These are phyloP conservation scores for Hibiscus syriacus DNA, from an alignment of 345 rosid genomes.

Conservation along the genomic window DNA sequence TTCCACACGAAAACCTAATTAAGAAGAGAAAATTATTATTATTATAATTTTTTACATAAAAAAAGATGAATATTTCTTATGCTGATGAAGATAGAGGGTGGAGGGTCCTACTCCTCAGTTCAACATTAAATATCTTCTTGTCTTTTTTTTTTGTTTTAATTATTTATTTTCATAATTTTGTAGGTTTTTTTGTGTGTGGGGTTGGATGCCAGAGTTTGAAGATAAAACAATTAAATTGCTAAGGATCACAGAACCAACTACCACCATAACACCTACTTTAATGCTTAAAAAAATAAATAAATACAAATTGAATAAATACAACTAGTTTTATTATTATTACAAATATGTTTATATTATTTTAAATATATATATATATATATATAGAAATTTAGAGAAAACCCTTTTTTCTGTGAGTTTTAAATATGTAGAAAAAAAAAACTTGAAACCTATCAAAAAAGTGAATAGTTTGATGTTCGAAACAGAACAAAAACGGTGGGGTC, in stretches of 20 bases:
- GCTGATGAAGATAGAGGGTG: slow-evolving; percentile 16
- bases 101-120: slow-evolving; percentile 28
- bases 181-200: slow-evolving; percentile 21
- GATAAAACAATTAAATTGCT: slow-evolving; percentile 56
- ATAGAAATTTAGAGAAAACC: no score
- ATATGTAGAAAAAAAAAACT: no score
- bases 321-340: not conserved
- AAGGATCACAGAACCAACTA: slow-evolving; percentile 41
- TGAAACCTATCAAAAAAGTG: not conserved
- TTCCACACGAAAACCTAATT: slow-evolving; percentile 36
- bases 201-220: slow-evolving; percentile 38
- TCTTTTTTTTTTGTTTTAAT: slow-evolving; percentile 20
- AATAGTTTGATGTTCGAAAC: not conserved
- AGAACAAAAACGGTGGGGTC: slow-evolving; percentile 9
- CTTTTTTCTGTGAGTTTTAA: no score
- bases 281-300: slow-evolving; percentile 11
- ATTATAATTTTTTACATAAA: slow-evolving; percentile 11
- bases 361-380: no score
- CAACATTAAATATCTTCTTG: slow-evolving; percentile 44
- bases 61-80: slow-evolving; percentile 21
- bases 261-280: slow-evolving; percentile 42
- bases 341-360: no score
- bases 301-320: not conserved
- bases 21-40: slow-evolving; percentile 10
- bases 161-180: not conserved